These are phyloP conservation scores for Ziziphus jujuba DNA, from an alignment of 306 rosid species.

Conservation along the genomic window DNA sequence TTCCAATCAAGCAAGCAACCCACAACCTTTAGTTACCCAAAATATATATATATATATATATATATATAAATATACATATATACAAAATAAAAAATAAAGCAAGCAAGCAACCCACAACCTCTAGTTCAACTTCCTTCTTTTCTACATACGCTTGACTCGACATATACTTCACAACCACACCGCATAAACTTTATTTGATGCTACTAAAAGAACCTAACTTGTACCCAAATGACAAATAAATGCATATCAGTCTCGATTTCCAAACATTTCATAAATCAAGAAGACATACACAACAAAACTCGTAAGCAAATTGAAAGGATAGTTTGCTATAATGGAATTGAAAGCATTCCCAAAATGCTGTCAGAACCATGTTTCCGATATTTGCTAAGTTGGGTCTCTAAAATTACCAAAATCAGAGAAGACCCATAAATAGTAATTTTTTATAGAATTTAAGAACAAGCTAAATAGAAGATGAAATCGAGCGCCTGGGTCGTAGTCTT, in stretches of 20 bases:
- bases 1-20: neutral
- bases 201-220: neutral
- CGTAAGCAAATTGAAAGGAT: neutral
- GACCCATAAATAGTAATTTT: neutral
- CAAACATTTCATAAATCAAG: neutral
- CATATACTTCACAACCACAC: neutral
- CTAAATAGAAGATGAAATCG: neutral
- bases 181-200: neutral
- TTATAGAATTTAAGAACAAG: neutral
- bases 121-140: neutral
- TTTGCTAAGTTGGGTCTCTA: neutral
- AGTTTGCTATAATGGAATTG: neutral
- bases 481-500: conserved; percentile 3
- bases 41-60: too few species aligned
- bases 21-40: neutral
- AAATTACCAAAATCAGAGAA: neutral
- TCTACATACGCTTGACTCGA: neutral
- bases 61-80: too few species aligned
- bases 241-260: too few species aligned
- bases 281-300: neutral
- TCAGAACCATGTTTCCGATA: neutral
- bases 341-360: neutral
- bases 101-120: neutral
- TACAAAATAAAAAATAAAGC: too few species aligned
- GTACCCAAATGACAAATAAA: neutral